These are phyloP conservation scores for Lentinula sp. DNA, from an alignment of 768 basidiomycete species.

Conservation along the genomic window DNA sequence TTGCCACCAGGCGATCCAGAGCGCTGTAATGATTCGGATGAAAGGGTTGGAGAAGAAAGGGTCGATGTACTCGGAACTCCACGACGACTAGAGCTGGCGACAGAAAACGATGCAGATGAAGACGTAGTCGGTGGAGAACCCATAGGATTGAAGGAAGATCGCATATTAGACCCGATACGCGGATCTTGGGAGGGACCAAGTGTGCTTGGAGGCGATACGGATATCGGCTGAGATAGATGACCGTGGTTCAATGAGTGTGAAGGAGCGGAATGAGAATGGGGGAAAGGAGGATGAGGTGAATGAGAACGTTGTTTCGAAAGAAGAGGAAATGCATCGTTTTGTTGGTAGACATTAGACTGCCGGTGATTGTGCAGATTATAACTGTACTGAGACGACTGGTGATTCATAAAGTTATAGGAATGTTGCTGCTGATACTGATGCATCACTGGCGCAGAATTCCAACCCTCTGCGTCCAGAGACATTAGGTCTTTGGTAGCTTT, in stretches of 20 bases:
- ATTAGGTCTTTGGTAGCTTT: conserved; percentile 84
- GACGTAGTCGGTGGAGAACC: conserved; percentile 14
- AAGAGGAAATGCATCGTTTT: conserved; percentile 13
- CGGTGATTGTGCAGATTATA: conserved; percentile 11
- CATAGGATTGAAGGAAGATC: conserved; percentile 14
- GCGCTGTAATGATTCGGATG: conserved; percentile 14
- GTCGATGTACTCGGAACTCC: conserved; percentile 18
- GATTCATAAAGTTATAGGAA: conserved; percentile 14
- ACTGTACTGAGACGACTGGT: conserved; percentile 14
- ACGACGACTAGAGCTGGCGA: not conserved
- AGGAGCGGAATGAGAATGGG: not conserved
- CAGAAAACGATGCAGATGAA: conserved; percentile 12
- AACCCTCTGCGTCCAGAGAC: conserved; percentile 51
- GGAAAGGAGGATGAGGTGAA: conserved; percentile 7
- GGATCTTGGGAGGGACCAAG: conserved; percentile 11
- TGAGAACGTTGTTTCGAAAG: conserved; percentile 8
- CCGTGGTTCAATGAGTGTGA: conserved; percentile 7
- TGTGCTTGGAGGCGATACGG: conserved; percentile 8
- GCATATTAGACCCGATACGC: conserved; percentile 9
- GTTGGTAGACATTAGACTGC: conserved; percentile 12
- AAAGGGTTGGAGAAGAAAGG: conserved; percentile 11
- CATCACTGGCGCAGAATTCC: conserved; percentile 22
- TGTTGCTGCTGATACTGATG: conserved; percentile 11
- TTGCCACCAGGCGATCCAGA: conserved; percentile 6
- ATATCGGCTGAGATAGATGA: conserved; percentile 8